These are phyloP conservation scores for Phytophthora vignae DNA, from an alignment of 352 stramenopile species.

Conservation along the genomic window DNA sequence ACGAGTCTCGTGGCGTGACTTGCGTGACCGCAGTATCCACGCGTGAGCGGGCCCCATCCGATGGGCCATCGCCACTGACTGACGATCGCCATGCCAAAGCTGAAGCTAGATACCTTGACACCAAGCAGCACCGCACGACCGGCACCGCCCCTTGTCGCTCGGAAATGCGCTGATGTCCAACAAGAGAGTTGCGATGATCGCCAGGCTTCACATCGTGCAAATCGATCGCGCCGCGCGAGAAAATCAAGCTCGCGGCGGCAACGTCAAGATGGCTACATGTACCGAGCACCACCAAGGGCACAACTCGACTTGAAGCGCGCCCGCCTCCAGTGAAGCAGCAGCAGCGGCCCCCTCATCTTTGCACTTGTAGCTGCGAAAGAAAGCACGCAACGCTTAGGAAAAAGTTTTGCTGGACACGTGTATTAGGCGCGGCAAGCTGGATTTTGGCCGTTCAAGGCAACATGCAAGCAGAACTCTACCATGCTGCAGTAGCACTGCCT, in stretches of 20 bases:
- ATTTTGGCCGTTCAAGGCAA: slow-evolving; percentile 8
- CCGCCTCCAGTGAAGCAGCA: too few relatives aligned
- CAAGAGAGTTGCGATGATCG: slow-evolving; percentile 14
- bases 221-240: slow-evolving; percentile 18
- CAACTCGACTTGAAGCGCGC: not conserved
- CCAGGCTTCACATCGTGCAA: slow-evolving; percentile 34
- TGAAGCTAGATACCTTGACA: slow-evolving; percentile 10
- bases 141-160: not conserved
- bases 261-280: slow-evolving; percentile 18
- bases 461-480: too few relatives aligned
- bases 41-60: too few relatives aligned
- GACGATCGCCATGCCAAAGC: not conserved
- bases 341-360: slow-evolving; percentile 13
- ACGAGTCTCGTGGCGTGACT: not conserved
- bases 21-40: too few relatives aligned
- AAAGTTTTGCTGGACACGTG: slow-evolving; percentile 1
- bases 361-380: slow-evolving; percentile 29
- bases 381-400: slow-evolving; percentile 9
- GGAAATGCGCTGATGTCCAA: slow-evolving; percentile 27
- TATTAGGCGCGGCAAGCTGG: not conserved
- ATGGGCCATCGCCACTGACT: too few relatives aligned
- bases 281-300: not conserved
- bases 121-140: slow-evolving; percentile 19
- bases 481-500: too few relatives aligned
- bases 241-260: slow-evolving; percentile 19